These are phyloP conservation scores for Tolypocladium tundrense DNA, from an alignment of 2,329 filamentous ascomycete species.

Conservation along the genomic window DNA sequence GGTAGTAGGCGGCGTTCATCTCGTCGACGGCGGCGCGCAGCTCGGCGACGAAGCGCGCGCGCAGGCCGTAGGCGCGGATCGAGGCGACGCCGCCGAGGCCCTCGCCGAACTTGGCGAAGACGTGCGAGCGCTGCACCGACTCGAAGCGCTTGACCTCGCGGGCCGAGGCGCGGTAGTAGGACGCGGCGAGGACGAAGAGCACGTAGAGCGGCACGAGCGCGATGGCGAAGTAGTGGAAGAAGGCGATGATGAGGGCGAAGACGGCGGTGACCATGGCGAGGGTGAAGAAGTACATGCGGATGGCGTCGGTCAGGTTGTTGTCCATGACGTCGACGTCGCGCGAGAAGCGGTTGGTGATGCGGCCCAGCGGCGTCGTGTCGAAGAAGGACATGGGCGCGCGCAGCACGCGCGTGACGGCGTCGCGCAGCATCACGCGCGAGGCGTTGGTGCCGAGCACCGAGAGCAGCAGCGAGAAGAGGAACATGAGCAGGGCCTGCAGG, in stretches of 20 bases:
- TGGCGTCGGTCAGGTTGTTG: constrained; percentile 77
- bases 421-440: constrained; percentile 70
- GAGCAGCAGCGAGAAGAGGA: constrained; percentile 67
- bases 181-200: constrained; percentile 71
- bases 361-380: constrained; percentile 88
- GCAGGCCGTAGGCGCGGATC: constrained; percentile 81
- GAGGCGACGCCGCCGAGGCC: constrained; percentile 74
- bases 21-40: constrained; percentile 69
- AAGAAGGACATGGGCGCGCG: constrained; percentile 81
- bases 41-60: constrained; percentile 60
- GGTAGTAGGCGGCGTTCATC: constrained; percentile 90
- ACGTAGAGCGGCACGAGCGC: constrained; percentile 55
- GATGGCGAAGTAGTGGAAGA: constrained; percentile 76
- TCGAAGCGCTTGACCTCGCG: constrained; percentile 94
- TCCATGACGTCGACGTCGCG: constrained; percentile 96
- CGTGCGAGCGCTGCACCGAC: constrained; percentile 71
- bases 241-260: constrained; percentile 87
- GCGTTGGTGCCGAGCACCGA: constrained; percentile 72
- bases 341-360: constrained; percentile 93
- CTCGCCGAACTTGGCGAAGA: constrained; percentile 88
- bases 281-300: constrained; percentile 87
- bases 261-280: constrained; percentile 73
- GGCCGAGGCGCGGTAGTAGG: constrained; percentile 84
- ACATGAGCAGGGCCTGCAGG: constrained; percentile 63
- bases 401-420: constrained; percentile 69